Percentiles rank a stretch among this genome's conserved stretches.
Evolutionary conservation across 768 basidiomycete species (phyloP).

Genomic region (Phylloporus arenicola): DNA sequence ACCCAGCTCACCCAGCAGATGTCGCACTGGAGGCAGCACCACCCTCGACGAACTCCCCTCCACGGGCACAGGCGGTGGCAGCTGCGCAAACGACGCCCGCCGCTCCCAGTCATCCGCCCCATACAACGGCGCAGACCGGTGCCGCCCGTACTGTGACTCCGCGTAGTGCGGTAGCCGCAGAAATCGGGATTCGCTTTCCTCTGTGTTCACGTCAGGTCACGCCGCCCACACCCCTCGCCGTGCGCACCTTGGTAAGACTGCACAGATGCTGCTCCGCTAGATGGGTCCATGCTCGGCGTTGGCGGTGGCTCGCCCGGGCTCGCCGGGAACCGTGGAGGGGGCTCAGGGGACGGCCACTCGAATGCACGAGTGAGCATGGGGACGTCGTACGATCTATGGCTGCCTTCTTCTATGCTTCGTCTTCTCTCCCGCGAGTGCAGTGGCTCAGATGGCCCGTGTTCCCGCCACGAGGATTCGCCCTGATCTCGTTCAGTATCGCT

Average conservation of each 20-base stretch:
- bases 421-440: constrained; percentile 8
- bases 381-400: constrained; percentile 10
- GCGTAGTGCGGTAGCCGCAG: constrained; percentile 14
- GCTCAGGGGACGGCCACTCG: constrained; percentile 20
- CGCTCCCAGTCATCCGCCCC: constrained; percentile 22
- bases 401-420: constrained; percentile 16
- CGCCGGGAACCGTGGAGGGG: constrained; percentile 5
- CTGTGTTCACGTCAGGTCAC: constrained; percentile 13
- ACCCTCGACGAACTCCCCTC: constrained; percentile 21
- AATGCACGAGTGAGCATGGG: constrained; percentile 19
- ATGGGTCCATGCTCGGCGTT: constrained; percentile 12
- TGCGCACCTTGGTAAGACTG: constrained; percentile 20
- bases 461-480: constrained; percentile 35
- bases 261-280: constrained; percentile 3
- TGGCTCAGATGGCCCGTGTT: constrained; percentile 10
- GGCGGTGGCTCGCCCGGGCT: constrained; percentile 12
- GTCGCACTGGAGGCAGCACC: constrained; percentile 26
- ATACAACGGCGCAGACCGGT: constrained; percentile 22
- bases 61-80: constrained; percentile 4
- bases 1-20: constrained; percentile 22
- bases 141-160: constrained; percentile 22
- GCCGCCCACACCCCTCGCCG: background rate
- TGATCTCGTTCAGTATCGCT: constrained; percentile 44
- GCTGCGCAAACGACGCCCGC: constrained; percentile 18
- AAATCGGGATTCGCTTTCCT: constrained; percentile 12